phyloP scores from a whole-genome alignment of 176 grass and related monocot genomes.

The Luzula sylvatica region DNA sequence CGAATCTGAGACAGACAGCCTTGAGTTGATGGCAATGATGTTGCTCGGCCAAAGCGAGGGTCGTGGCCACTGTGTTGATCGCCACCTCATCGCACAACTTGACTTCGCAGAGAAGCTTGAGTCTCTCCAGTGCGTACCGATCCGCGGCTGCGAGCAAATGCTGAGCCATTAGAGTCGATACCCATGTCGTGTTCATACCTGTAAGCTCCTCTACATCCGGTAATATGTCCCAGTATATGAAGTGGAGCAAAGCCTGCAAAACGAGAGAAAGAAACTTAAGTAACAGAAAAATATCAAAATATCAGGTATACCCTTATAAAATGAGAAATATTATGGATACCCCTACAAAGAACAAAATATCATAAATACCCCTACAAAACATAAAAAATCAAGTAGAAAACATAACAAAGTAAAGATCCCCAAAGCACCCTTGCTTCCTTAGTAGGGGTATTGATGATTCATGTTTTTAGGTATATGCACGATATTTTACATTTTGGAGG shows the following conservation, averaged over 20 bases:
- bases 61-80: conserved; percentile 94
- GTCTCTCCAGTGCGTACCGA: conserved; percentile 87
- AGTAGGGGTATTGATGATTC: too few species aligned
- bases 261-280: neutral
- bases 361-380: too few species aligned
- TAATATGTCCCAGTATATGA: conserved; percentile 91
- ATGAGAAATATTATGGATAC: too few species aligned
- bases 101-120: conserved; percentile 71
- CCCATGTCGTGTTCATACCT: conserved; percentile 65
- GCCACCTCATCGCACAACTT: conserved; percentile 81
- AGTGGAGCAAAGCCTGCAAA: conserved; percentile 86
- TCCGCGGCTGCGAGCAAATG: conserved; percentile 94
- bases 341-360: too few species aligned
- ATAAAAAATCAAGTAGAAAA: too few species aligned
- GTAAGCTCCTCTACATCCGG: conserved; percentile 83
- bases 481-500: too few species aligned
- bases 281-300: too few species aligned
- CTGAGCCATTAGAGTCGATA: conserved; percentile 88
- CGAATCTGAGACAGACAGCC: conserved; percentile 88
- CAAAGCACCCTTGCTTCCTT: too few species aligned
- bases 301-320: too few species aligned
- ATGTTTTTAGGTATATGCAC: too few species aligned
- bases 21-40: conserved; percentile 96
- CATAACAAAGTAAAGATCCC: too few species aligned
- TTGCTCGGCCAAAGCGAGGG: conserved; percentile 88